Evolutionary conservation across 2,329 filamentous ascomycete genomes (phyloP).

Genomic region (Albifimbria verrucaria): DNA sequence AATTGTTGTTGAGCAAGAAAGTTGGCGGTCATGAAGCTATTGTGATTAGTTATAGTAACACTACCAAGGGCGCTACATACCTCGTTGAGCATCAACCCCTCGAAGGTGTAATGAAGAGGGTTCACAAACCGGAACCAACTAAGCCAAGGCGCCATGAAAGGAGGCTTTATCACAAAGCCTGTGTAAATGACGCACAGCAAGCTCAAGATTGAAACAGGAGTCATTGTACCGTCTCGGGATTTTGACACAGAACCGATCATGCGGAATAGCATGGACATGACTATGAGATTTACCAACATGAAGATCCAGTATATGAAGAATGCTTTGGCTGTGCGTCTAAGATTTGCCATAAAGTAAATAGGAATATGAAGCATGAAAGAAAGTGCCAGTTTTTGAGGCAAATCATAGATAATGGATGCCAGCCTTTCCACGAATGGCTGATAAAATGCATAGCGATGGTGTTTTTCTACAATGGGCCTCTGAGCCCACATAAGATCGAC

Average conservation of each 20-base stretch:
- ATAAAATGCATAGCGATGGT: slow-evolving; percentile 1
- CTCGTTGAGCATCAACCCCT: not conserved
- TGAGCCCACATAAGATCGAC: not conserved
- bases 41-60: no score
- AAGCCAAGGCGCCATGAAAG: slow-evolving; percentile 1
- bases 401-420: not conserved
- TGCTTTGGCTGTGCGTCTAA: not conserved
- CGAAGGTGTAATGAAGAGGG: not conserved
- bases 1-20: not conserved
- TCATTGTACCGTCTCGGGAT: not conserved
- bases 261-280: not conserved
- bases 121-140: not conserved
- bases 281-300: not conserved
- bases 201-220: not conserved
- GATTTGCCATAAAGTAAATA: not conserved
- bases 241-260: not conserved
- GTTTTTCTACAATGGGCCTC: not conserved
- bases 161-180: not conserved
- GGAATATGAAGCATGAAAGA: not conserved
- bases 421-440: not conserved
- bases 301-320: not conserved
- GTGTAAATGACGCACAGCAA: not conserved
- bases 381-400: not conserved
- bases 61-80: not conserved
- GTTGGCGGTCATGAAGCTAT: not conserved